Evolutionary conservation across 2,329 filamentous ascomycete species (phyloP), one percentile per base, ranked within the genome.

Genomic region (Dactylellina parvicollis): DNA sequence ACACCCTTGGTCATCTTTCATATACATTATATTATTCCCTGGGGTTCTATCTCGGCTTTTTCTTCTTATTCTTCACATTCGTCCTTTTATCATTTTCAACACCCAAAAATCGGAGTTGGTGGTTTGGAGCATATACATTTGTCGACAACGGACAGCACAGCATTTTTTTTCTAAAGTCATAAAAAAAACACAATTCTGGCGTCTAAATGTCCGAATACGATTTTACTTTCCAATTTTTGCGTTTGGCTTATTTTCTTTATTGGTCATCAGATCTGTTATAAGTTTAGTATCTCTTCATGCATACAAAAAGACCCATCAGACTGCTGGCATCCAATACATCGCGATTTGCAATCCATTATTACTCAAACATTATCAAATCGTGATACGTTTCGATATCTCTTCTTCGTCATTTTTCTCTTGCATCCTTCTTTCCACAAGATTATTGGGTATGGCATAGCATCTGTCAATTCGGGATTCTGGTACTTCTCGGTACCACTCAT

Each of bases 121-220:
- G 69, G 57, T 73, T 66, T 73, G 69, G 60, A 66, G 69, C 69
- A 73, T 64, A 28, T 50, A 42, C 52, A n/a, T 42, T 42, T 44
- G 26, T 34, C 54, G 32, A 47, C 24, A 66, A 28, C 42, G 40
- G 47, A 50, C 46, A 32, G 30, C 42, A 47, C 26, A 34, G 49
- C 38, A 52, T 36, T 24, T 16, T 46, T 22, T 3, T 4, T 49
- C 30, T 16, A 54, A 54, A 57, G 42, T 18, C 34, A 59, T 52
- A 67, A 67, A 65, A 67, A 67, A 65, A 67, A 67, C 40, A 57
- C 62, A 67, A 67, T 44, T 59, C 52, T 52, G 32, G 59, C 62
- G 42, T 34, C n/a, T n/a, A n/a, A n/a, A n/a, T 34, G 52, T 57
- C 52, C 36, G 44, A 50, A 67, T 57, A 59, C 62, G 62, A 67